Percentiles rank a stretch among this genome's conserved stretches.
Evolutionary conservation across 2,329 filamentous ascomycete species (phyloP).

Genomic region (Elsinoe fawcettii): DNA sequence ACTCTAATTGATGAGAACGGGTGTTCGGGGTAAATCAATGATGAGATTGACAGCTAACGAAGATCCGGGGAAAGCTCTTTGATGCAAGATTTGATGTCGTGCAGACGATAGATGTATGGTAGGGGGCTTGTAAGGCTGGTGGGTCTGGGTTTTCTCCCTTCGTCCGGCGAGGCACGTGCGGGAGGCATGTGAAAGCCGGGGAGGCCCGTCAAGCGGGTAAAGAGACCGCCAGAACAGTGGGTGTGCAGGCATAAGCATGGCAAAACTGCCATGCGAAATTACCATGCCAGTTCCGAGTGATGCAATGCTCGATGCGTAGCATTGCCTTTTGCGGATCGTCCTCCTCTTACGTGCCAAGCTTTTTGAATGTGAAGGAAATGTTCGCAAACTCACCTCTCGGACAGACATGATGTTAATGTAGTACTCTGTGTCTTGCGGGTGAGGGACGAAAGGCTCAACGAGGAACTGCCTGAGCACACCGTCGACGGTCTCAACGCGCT

Average conservation of each 20-base stretch:
- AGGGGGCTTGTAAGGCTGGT: conserved; percentile 16
- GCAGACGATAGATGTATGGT: conserved; percentile 14
- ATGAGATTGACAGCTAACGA: conserved; percentile 10
- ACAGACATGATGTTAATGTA: conserved; percentile 99
- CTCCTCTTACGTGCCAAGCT: conserved; percentile 10
- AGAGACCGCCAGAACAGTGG: background rate
- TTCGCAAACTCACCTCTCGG: conserved; percentile 73
- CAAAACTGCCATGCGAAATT: conserved; percentile 14
- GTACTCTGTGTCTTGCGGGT: conserved; percentile 92
- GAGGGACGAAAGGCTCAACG: conserved; percentile 96
- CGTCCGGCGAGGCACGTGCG: conserved; percentile 15
- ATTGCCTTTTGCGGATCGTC: conserved; percentile 7
- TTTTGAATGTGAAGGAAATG: conserved; percentile 18
- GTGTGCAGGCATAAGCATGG: background rate
- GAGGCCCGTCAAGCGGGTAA: background rate
- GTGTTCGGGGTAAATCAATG: conserved; percentile 9
- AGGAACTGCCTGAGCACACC: conserved; percentile 91
- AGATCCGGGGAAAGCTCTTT: conserved; percentile 2
- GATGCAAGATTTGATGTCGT: conserved; percentile 14
- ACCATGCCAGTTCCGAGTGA: conserved; percentile 14
- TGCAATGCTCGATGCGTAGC: conserved; percentile 6
- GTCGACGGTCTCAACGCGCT: conserved; percentile 85
- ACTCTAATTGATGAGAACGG: conserved; percentile 2
- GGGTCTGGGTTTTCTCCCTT: conserved; percentile 19
- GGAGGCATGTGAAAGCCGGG: conserved; percentile 18